Conservation (phyloP, 2,329 filamentous ascomycete species). For the Bipolaris cookei region DNA sequence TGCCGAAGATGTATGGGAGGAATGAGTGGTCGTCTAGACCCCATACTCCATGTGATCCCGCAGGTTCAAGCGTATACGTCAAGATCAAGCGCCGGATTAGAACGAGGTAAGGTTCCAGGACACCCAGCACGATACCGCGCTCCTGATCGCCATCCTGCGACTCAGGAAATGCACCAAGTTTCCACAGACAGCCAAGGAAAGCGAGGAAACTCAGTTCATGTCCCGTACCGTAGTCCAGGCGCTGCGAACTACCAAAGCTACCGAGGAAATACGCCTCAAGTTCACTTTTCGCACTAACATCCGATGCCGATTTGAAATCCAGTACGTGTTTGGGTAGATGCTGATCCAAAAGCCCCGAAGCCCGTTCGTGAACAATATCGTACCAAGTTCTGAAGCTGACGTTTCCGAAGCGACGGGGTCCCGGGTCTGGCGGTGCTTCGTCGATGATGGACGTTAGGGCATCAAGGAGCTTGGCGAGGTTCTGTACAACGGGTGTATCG, state of each 20-base stretch:
- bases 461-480: constrained; percentile 70
- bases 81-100: constrained; percentile 84
- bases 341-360: constrained; percentile 63
- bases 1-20: constrained; percentile 91
- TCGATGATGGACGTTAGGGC: constrained; percentile 71
- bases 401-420: constrained; percentile 90
- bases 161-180: constrained; percentile 78
- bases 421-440: constrained; percentile 81
- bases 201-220: constrained; percentile 95
- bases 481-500: constrained; percentile 64
- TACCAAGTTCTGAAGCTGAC: constrained; percentile 88
- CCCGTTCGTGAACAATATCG: constrained; percentile 67
- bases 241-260: constrained; percentile 83
- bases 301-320: constrained; percentile 35
- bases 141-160: constrained; percentile 65
- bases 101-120: constrained; percentile 84
- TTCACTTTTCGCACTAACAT: constrained; percentile 66
- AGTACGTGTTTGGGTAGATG: constrained; percentile 61
- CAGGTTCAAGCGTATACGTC: constrained; percentile 91
- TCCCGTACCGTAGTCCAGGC: constrained; percentile 94
- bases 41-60: constrained; percentile 97
- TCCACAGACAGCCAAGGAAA: constrained; percentile 90
- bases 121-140: constrained; percentile 77
- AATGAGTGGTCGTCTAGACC: constrained; percentile 98
- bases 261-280: constrained; percentile 81